Evolutionary conservation across 352 stramenopile species (phyloP), one percentile per base, ranked within the genome.

Genomic region (Phytopythium oedochilum): DNA sequence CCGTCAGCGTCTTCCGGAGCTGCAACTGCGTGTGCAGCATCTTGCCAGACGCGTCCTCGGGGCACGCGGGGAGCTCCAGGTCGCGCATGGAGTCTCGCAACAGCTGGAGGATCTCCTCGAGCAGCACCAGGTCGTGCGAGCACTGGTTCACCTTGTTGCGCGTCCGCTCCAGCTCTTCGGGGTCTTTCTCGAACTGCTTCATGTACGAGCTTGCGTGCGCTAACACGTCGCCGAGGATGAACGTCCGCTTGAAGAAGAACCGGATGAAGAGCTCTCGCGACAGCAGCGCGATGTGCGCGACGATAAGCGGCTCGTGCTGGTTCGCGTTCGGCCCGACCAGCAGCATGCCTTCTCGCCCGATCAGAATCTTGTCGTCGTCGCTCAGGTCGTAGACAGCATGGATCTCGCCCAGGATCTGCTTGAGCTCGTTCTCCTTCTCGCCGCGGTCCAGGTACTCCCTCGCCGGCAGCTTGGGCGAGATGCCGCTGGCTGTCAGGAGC

Each of bases 381-480:
- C 85, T 97, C 42, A 99, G 96, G 63, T 99, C 96, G 61, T 98
- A 98, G 3, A 96, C 95, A 12, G 89, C 94, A 68, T 97, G 86
- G 34, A 96, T 96, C 65, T 98, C 94, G 5, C 94, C 94, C 23
- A 98, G 68, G 18, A 98, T 74, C 59, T 97, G 87, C 70, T 98
- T 98, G 18, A 99, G 78, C 68, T 99, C 96, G 60, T 99, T 99
- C 59, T 98, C 96, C 46, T 97, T 98, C 60, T 99, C 92, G 39
- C 89, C 91, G 39, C 96, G 93, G 64, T 99, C 96, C 63, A 99
- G 89, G 75, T 98, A 99, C 53, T 98, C 95, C 56, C 96, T 81
- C 10, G 94, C 96, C 9, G 92, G 94, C 1, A 98, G 75, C 66
- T 98, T 96, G 1, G 96, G 96, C 8, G 90, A 96, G 32, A 99